Base-by-base conservation (phyloP, 2,329 filamentous ascomycete genomes). In the Stemphylium lycopersici region DNA sequence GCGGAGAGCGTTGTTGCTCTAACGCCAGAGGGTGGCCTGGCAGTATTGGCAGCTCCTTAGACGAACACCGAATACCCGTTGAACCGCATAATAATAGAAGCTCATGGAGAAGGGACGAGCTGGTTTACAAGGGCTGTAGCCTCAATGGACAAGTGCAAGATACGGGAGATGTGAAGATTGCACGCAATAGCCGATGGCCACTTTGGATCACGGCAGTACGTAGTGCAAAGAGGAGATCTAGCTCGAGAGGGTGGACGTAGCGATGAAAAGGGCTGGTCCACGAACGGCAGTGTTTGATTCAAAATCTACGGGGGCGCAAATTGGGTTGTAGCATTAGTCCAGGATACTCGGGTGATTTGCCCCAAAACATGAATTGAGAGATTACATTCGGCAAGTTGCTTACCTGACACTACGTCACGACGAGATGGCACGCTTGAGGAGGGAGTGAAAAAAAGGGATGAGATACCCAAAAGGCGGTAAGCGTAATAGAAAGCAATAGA, bases 1-100 rank as follows among this genome's bases (percentile, higher is more conserved):
- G 93, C 89, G 10, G 87, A 87, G 74, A 88, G 86, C 65, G 80
- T 98, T 65, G 80, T 96, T 46, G 83, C 88, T 15, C 81, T 96
- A 59, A 90, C 90, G 67, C 81, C 79, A 13, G 88, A 93, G 44
- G 93, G 93, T 13, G 84, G 87, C 40, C 77, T 98, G 48, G 90
- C 85, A 55, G 83, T 95, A 61, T 79, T 96, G 61, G 82, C 83
- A 45, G 60, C 67, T 46, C 61, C 65, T 41, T 70, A 61, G 53
- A 31, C 13, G 10, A 22, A 20, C 20, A 13, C 10, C 20, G 16
- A 26, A 16, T 34, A 24, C 13, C 24, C 20, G 7, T 34, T 12
- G 33, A 36, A 36, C 26, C n/a, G 16, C 32, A 20, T 36, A 36
- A 45, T 45, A 45, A 20, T 45, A 18, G 10, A 16, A 36, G 13